These are phyloP conservation scores for Malus hybrid DNA, from an alignment of 331 rosid genomes.

Conservation along the genomic window DNA sequence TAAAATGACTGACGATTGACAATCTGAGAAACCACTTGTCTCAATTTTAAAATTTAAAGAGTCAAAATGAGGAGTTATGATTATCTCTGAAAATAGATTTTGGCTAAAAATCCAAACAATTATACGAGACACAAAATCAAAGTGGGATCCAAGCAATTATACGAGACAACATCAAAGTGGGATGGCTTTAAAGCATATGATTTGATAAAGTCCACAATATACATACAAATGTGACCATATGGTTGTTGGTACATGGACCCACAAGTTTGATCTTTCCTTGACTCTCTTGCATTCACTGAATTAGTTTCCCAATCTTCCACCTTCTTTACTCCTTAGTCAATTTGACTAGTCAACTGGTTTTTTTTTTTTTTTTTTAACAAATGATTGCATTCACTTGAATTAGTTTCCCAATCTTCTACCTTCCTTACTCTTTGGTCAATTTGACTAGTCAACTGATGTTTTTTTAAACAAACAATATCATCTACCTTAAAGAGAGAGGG, in stretches of 20 bases:
- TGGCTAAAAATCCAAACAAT: too few relatives aligned
- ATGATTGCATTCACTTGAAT: background rate
- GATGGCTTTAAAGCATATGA: too few relatives aligned
- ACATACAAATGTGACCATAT: too few relatives aligned
- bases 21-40: accelerated
- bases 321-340: background rate
- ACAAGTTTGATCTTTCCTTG: slow-evolving; percentile 5
- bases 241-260: slow-evolving; percentile 4
- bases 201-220: too few relatives aligned
- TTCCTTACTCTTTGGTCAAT: background rate
- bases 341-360: background rate
- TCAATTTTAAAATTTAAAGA: too few relatives aligned
- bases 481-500: accelerated
- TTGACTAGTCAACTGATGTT: background rate
- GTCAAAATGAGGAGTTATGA: too few relatives aligned
- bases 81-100: too few relatives aligned
- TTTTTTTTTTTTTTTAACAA: too few relatives aligned
- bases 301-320: background rate
- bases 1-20: too few relatives aligned
- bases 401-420: background rate
- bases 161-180: too few relatives aligned
- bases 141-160: background rate
- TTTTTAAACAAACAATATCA: too few relatives aligned
- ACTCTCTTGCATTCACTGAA: background rate
- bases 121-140: background rate